phyloP scores from a whole-genome alignment of 1,284 basidiomycete genomes.

The Cystobasidium slooffiae region DNA sequence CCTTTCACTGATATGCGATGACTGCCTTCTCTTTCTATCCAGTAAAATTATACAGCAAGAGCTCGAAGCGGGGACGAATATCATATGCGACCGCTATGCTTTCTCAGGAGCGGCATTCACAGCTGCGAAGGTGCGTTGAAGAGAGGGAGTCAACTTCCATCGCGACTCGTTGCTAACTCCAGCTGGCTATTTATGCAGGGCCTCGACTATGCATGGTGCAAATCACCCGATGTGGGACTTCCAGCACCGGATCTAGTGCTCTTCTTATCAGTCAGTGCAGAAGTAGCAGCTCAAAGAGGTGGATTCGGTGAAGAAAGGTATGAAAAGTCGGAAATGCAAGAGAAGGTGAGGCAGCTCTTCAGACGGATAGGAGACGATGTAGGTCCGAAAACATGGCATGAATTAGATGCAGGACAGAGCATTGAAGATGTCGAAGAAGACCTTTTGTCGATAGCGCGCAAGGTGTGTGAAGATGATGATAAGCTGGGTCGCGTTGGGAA shows the following conservation, averaged over 20 bases:
- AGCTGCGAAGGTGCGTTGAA: conserved; percentile 68
- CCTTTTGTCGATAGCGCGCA: conserved; percentile 65
- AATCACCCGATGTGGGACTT: conserved; percentile 78
- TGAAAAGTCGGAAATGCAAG: conserved; percentile 57
- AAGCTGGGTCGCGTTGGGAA: conserved; percentile 28
- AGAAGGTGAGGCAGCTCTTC: conserved; percentile 55
- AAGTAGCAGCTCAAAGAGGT: conserved; percentile 71
- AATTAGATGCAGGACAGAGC: conserved; percentile 52
- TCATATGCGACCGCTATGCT: conserved; percentile 93
- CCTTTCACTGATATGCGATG: neutral
- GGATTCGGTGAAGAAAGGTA: conserved; percentile 86
- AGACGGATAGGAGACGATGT: conserved; percentile 23
- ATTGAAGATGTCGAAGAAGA: conserved; percentile 66
- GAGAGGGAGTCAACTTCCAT: conserved; percentile 53
- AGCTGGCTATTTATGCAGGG: conserved; percentile 56
- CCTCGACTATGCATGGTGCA: conserved; percentile 74
- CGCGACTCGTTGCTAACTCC: conserved; percentile 1
- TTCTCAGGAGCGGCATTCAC: conserved; percentile 97
- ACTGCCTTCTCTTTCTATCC: conserved; percentile 9
- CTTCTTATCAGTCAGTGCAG: conserved; percentile 82
- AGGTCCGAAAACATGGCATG: conserved; percentile 19
- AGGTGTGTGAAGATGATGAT: conserved; percentile 51
- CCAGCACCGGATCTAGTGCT: conserved; percentile 86
- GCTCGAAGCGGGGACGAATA: conserved; percentile 69
- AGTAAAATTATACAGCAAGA: conserved; percentile 70